phyloP scores from a whole-genome alignment of 495 filamentous ascomycete genomes.

The Parachaetomium inaequale region DNA sequence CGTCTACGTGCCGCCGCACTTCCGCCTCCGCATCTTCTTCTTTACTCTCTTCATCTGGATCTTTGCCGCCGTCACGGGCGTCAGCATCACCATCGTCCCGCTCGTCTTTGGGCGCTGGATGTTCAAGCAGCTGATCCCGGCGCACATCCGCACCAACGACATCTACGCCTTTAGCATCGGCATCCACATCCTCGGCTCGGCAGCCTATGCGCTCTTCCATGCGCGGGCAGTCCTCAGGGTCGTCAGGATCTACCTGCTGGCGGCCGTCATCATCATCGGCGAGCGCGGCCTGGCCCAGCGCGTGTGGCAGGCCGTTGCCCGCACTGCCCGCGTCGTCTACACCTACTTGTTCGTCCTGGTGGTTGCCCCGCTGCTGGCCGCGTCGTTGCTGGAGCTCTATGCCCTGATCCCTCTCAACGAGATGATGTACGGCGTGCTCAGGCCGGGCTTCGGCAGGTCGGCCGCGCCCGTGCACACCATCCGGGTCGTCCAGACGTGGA shows the following conservation, averaged over 20 bases:
- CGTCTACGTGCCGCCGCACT: slow-evolving; percentile 87
- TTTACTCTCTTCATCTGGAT: slow-evolving; percentile 91
- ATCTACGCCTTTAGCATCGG: slow-evolving; percentile 94
- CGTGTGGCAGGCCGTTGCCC: slow-evolving; percentile 23
- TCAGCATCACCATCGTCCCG: slow-evolving; percentile 79
- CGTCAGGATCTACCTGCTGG: slow-evolving; percentile 29
- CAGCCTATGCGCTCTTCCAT: slow-evolving; percentile 57
- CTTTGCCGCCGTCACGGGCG: slow-evolving; percentile 90
- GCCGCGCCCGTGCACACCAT: slow-evolving; percentile 62
- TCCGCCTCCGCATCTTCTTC: slow-evolving; percentile 70
- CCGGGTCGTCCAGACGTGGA: slow-evolving; percentile 91
- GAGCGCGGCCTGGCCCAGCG: slow-evolving; percentile 36
- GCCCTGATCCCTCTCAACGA: slow-evolving; percentile 85
- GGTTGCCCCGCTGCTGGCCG: slow-evolving; percentile 77
- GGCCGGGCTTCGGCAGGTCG: background rate
- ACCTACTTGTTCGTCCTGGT: slow-evolving; percentile 66
- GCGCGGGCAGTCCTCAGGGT: slow-evolving; percentile 43
- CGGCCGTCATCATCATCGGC: slow-evolving; percentile 30
- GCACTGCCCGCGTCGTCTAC: slow-evolving; percentile 58
- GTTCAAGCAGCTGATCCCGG: slow-evolving; percentile 63
- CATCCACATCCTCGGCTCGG: slow-evolving; percentile 68
- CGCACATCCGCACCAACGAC: slow-evolving; percentile 74
- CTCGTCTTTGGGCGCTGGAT: slow-evolving; percentile 77
- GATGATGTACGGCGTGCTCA: slow-evolving; percentile 53
- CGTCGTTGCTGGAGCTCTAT: slow-evolving; percentile 82